These are phyloP conservation scores for Phytopythium boreale DNA, from an alignment of 352 stramenopile species.

Conservation along the genomic window DNA sequence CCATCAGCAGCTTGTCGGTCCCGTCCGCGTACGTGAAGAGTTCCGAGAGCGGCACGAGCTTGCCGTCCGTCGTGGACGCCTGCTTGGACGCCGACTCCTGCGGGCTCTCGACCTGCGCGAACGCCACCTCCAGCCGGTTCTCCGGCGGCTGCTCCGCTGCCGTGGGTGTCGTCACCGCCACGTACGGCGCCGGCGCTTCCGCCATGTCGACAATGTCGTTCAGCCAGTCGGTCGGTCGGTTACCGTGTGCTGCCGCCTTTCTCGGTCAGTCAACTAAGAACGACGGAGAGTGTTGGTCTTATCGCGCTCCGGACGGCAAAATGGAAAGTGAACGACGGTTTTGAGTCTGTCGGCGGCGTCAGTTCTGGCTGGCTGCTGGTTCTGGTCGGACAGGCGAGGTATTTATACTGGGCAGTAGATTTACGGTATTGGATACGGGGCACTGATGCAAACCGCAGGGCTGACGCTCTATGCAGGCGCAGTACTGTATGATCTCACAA, in stretches of 20 bases:
- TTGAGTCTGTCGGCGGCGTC: background rate
- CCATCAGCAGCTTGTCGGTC: constrained; percentile 37
- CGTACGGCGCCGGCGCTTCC: constrained; percentile 1
- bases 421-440: no score
- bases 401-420: background rate
- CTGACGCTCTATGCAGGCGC: background rate
- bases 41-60: constrained; percentile 38
- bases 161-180: constrained; percentile 7
- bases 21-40: constrained; percentile 52
- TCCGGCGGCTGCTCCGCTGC: background rate
- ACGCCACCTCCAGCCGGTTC: constrained; percentile 16
- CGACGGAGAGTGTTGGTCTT: background rate
- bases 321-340: background rate
- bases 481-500: no score
- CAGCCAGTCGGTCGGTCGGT: background rate
- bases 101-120: constrained; percentile 8
- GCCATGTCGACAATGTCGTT: background rate
- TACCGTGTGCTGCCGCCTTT: background rate
- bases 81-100: constrained; percentile 18
- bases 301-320: background rate
- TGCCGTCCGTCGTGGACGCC: constrained; percentile 13
- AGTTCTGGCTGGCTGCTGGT: background rate
- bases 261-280: background rate
- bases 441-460: no score
- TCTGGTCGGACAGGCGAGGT: background rate